Evolutionary conservation across 768 basidiomycete species (phyloP), one percentile per base, ranked within the genome.

Genomic region (Pisolithus sp.): DNA sequence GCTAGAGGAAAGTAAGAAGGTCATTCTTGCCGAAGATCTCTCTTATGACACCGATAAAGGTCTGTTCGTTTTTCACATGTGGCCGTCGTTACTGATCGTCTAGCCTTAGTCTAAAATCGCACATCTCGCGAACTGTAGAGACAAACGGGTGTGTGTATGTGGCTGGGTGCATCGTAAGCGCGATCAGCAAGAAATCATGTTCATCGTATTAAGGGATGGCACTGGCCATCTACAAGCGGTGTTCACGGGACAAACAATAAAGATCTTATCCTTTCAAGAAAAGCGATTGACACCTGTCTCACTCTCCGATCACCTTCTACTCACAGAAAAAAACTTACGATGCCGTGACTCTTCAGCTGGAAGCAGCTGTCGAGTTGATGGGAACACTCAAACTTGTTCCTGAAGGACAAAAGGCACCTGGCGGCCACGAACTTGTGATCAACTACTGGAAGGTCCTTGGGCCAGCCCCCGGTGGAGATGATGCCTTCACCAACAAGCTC

Each of bases 141-240:
- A 78, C 28, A 75, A 86, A 61, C 84, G 95, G 53, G 80, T 97
- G 51, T 78, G 88, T 40, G 83, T 96, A 7, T 89, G 81, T 53
- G 96, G 95, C 57, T 98, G 96, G 96, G 89, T 98, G 1, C 94
- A 98, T 70, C 85, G 93, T 62, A 76, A 90, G 52, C 87, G 96
- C 48, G 79, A 85, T 56, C 96, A 99, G 67, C 93, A 93, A 59
- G 93, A 83, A 48, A 89, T 97, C 66, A 93, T 89, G 59, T 99
- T 98, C 69, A 68, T 97, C 55, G 85, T 93, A 48, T 73, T 98
- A 49, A 84, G 96, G 46, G 96, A 99, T 62, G 95, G 96, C 8
- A 95, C 93, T 15, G 95, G 93, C 5, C 95, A 90, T 68, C 76
- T 97, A 9, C 96, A 99, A 68, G 79, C 82, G 46, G 77, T 99